These are phyloP conservation scores for Tricholoma bakamatsutake DNA, from an alignment of 768 basidiomycete species.

Conservation along the genomic window DNA sequence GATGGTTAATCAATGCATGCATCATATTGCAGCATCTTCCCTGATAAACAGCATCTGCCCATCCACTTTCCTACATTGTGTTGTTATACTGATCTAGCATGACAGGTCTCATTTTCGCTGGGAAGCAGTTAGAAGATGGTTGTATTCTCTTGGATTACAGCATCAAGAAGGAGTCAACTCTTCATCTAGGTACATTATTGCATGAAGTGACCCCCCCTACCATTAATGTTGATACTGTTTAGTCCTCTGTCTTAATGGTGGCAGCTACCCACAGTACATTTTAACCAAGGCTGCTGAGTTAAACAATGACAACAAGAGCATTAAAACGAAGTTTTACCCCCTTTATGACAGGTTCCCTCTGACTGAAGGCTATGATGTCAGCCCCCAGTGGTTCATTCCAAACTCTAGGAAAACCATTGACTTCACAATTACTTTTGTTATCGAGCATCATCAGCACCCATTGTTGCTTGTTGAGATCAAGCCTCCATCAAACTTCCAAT, in stretches of 20 bases:
- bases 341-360: too few species aligned
- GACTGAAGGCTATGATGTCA: too few species aligned
- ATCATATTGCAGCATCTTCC: constrained; percentile 9
- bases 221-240: background rate
- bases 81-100: too few species aligned
- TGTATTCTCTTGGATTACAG: constrained; percentile 2
- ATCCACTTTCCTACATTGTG: background rate
- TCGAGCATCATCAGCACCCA: too few species aligned
- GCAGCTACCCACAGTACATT: background rate
- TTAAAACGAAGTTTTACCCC: background rate
- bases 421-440: too few species aligned
- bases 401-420: too few species aligned
- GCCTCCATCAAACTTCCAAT: too few species aligned
- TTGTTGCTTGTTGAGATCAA: too few species aligned
- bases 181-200: constrained; percentile 32
- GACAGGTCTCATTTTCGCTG: constrained; percentile 10
- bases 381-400: too few species aligned
- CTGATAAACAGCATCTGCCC: constrained; percentile 14
- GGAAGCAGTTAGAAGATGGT: constrained; percentile 26
- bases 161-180: constrained; percentile 52
- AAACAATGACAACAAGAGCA: too few species aligned
- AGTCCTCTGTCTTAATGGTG: background rate
- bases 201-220: background rate
- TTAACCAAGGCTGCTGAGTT: background rate
- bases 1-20: too few species aligned